Evolutionary conservation across 2,329 filamentous ascomycete genomes (phyloP), one percentile per base, ranked within the genome.

Genomic region (Pseudocercospora crystallina): DNA sequence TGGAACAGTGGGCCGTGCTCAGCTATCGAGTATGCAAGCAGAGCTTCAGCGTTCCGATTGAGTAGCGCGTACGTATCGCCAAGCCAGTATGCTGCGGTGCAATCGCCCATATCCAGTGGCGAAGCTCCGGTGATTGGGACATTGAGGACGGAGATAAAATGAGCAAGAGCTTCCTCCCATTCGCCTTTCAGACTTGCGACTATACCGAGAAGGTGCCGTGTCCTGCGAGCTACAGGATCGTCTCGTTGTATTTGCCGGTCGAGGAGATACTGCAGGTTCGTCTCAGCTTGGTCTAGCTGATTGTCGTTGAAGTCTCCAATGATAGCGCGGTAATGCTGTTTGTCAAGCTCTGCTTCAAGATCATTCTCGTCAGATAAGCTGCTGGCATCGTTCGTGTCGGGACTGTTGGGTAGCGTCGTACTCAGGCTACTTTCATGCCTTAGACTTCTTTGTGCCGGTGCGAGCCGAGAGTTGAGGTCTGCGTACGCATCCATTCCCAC

Each of bases 61-160:
- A 56, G 39, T 15, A 61, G 10, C 11, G 57, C 34, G 26, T 61
- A 63, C 12, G 43, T 46, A 33, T 63, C 59, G 8, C 52, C 61
- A 5, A 62, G 49, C 58, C 58, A 63, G 33, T 55, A 58, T 8
- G 60, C 54, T 13, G 61, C 59, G 11, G 59, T 56, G 35, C 49
- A 58, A 35, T 61, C 61, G 10, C 56, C 61, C 11, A 12, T 46
- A 36, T 63, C 59, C 8, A 62, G 46, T 8, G 48, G 31, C 2
- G 35, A 33, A 2, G 47, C 10, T 5, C 54, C 49, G n/a, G 33
- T 17, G 7, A 62, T 47, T 7, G 58, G 58, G 26, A 34, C 47
- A 2, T 44, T 40, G 12, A 62, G 45, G 2, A 61, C 59, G 7
- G 53, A 54, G 11, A 58, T 33, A 38, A 63, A 62, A 14, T 17